Percentiles rank a stretch among this genome's conserved stretches.
Evolutionary conservation across 495 filamentous ascomycete genomes (phyloP).

Genomic region (Lophium mytilinum): DNA sequence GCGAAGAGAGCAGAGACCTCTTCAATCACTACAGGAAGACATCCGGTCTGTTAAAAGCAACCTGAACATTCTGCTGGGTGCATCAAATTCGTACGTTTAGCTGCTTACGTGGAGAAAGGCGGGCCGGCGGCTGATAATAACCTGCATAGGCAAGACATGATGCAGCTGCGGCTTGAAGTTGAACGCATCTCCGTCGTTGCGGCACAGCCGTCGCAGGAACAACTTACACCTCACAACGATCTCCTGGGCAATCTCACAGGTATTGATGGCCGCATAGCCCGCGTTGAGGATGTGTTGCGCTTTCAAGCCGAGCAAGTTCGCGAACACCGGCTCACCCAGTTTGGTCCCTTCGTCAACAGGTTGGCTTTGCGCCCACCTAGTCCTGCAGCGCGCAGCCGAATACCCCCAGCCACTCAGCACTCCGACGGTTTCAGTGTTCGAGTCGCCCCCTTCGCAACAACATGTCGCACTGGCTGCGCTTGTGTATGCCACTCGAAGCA

Average conservation of each 20-base stretch:
- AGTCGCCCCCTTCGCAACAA: constrained; percentile 7
- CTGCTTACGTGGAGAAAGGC: background rate
- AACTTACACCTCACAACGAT: constrained; percentile 2
- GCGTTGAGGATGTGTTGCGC: constrained; percentile 6
- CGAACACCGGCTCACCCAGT: constrained; percentile 5
- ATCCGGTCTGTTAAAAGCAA: too few relatives aligned
- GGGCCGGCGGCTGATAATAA: background rate
- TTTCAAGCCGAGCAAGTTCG: constrained; percentile 3
- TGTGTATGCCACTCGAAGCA: too few relatives aligned
- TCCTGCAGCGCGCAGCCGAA: constrained; percentile 4
- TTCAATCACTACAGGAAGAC: too few relatives aligned
- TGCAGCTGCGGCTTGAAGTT: constrained; percentile 3
- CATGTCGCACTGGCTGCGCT: too few relatives aligned
- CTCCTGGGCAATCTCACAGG: constrained; percentile 6
- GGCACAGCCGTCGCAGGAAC: constrained; percentile 2
- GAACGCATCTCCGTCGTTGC: constrained; percentile 3
- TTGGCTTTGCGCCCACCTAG: constrained; percentile 1
- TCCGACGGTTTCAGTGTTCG: constrained; percentile 4
- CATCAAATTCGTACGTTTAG: too few relatives aligned
- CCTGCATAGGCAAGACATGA: constrained; percentile 5
- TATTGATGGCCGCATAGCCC: constrained; percentile 2
- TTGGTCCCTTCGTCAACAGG: constrained; percentile 3
- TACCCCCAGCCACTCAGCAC: constrained; percentile 3
- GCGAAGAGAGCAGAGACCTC: too few relatives aligned
- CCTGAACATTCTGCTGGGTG: too few relatives aligned